Base-by-base conservation (phyloP, 2,329 filamentous ascomycete species). In the Pseudogymnoascus sp. region DNA sequence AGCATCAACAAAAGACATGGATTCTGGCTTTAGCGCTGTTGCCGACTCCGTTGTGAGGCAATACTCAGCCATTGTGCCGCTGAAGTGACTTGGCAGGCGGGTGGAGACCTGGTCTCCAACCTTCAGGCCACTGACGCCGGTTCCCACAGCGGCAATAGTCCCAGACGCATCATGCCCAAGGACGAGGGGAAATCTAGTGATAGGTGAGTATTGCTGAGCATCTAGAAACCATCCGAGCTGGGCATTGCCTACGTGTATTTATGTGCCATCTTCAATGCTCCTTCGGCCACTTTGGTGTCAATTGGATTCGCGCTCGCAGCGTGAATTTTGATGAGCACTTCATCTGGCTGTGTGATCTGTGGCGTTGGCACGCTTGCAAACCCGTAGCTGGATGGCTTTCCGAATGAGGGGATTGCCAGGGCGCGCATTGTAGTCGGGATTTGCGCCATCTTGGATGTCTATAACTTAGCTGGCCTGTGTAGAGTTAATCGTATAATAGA, bases 271-370 rank as follows among this genome's bases (percentile, higher is more conserved):
- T 76, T 76, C 37, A 74, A 61, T 0, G 69, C 63, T 0, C 75
- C 76, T 14, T 67, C 67, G 0, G 75, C 77, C 59, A 72, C 73
- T 63, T 76, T 75, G 3, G 78, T 71, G 67, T 79, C 77, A 2
- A 79, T 68, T 0, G 78, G 76, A 62, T 80, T 79, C 39, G 79
- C 70, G 50, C 73, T 74, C 0, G 76, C 76, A 3, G 77, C 76
- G 60, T 76, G 69, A 7, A 79, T 75, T 57, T 70, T 73, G 38
- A 79, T 74, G 2, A 82, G 67, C 1, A 83, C 69, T 3, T 82
- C 72, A 28, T 76, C 70, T 1, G 78, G 74, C 6, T 71, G 66
- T 2, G 70, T 71, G 57, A 82, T 78, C n/a, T 64, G 65, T 0
- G 80, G 79, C 2, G 75, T 70, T 0, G 79, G 76, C n/a, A 78